Evolutionary conservation across 768 basidiomycete genomes (phyloP).

Genomic region (Pleurotus sapidus): DNA sequence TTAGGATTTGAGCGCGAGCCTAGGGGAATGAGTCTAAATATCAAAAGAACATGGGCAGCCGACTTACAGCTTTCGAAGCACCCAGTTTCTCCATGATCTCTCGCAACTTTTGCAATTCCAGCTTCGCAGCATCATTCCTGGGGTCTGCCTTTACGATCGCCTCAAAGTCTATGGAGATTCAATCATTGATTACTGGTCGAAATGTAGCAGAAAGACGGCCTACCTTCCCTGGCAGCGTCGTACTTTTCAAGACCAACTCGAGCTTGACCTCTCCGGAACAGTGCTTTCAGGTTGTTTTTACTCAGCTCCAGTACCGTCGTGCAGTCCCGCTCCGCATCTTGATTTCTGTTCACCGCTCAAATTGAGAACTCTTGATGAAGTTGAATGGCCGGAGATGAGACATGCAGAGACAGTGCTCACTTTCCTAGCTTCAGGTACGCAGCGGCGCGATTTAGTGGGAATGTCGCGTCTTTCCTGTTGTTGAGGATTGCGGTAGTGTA

Average conservation of each 20-base stretch:
- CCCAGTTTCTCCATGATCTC: conserved; percentile 34
- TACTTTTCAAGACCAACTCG: conserved; percentile 51
- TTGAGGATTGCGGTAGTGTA: conserved; percentile 80
- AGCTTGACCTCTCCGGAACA: conserved; percentile 79
- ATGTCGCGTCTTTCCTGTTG: conserved; percentile 70
- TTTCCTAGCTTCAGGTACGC: conserved; percentile 94
- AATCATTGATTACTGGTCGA: no score
- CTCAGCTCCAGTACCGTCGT: conserved; percentile 56
- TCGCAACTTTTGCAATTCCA: conserved; percentile 56
- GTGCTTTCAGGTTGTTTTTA: conserved; percentile 67
- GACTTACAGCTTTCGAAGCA: conserved; percentile 23
- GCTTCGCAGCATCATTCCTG: conserved; percentile 55
- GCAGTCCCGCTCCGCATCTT: conserved; percentile 84
- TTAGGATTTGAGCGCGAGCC: conserved; percentile 10
- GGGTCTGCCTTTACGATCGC: conserved; percentile 62
- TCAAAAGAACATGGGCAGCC: neutral
- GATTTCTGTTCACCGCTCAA: conserved; percentile 40
- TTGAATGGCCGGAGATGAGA: conserved; percentile 12
- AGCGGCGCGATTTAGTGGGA: conserved; percentile 84
- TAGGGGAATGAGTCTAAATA: neutral
- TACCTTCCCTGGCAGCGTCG: conserved; percentile 63
- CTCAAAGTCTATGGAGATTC: conserved; percentile 49
- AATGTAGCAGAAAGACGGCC: conserved; percentile 11
- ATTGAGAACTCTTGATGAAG: neutral
- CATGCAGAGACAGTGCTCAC: conserved; percentile 47